phyloP scores from a whole-genome alignment of 306 rosid genomes.

The Vicia faba region DNA sequence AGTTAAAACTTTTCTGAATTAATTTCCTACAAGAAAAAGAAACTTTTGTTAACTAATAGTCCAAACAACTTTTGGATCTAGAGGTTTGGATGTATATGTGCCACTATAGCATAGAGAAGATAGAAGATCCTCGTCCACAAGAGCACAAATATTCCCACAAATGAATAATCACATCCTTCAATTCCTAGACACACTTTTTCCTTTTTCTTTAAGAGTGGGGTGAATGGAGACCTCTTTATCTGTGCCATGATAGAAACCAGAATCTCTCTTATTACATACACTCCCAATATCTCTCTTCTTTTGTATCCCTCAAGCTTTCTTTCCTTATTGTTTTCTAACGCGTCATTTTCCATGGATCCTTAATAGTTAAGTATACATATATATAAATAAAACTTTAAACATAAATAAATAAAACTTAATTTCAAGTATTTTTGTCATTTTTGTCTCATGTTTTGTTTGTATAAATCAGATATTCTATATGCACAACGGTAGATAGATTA shows the following conservation, averaged over 20 bases:
- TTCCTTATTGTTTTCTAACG: conserved; percentile 38
- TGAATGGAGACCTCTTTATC: conserved; percentile 55
- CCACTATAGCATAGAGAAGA: conserved; percentile 27
- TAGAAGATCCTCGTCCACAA: conserved; percentile 47
- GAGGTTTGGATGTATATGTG: conserved; percentile 39
- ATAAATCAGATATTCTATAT: too few species aligned
- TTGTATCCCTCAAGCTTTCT: conserved; percentile 66
- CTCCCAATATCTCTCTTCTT: conserved; percentile 47
- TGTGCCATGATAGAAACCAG: conserved; percentile 45
- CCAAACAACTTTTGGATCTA: too few species aligned
- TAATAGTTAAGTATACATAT: conserved; percentile 50
- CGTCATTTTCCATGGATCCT: conserved; percentile 50
- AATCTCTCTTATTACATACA: conserved; percentile 50
- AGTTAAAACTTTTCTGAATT: too few species aligned
- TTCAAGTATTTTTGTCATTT: too few species aligned
- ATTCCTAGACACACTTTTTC: conserved; percentile 37
- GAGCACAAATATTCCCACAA: conserved; percentile 38
- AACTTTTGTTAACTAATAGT: too few species aligned
- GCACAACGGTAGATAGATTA: too few species aligned
- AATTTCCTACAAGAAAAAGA: too few species aligned
- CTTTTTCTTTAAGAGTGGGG: conserved; percentile 46
- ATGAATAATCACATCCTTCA: conserved; percentile 43
- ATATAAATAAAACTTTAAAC: too few species aligned
- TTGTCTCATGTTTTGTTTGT: too few species aligned
- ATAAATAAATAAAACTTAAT: too few species aligned